These are phyloP conservation scores for Pseudophaeomoniella oleicola DNA, from an alignment of 2,329 filamentous ascomycete species.

Conservation along the genomic window DNA sequence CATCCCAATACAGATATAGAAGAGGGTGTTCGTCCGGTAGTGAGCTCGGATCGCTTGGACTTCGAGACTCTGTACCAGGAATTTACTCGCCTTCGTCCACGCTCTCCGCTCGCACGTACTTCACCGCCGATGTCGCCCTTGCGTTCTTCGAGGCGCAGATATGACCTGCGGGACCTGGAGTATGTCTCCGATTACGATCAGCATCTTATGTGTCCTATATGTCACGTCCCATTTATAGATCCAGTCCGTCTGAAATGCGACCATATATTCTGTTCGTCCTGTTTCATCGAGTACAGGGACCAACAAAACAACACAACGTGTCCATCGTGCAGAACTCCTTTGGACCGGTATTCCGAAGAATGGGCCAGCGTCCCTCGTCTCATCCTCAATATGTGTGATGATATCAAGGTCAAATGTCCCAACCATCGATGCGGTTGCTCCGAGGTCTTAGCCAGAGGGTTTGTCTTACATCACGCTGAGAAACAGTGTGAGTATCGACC, in stretches of 20 bases:
- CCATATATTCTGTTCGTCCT: conserved; percentile 48
- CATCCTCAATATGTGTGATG: conserved; percentile 46
- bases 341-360: conserved; percentile 25
- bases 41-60: neutral
- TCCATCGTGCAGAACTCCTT: conserved; percentile 41
- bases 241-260: conserved; percentile 46
- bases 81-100: neutral
- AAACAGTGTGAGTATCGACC: conserved; percentile 43
- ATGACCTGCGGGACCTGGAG: conserved; percentile 44
- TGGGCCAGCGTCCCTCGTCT: conserved; percentile 36
- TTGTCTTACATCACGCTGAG: conserved; percentile 44
- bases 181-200: conserved; percentile 41
- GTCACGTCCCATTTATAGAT: conserved; percentile 45
- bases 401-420: conserved; percentile 45
- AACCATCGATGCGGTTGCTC: conserved; percentile 39
- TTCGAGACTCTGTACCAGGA: neutral
- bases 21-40: neutral
- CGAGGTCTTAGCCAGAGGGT: conserved; percentile 37
- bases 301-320: conserved; percentile 5
- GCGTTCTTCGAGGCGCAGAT: conserved; percentile 4
- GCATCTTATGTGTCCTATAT: conserved; percentile 51
- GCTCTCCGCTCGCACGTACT: neutral
- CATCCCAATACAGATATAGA: neutral
- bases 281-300: conserved; percentile 29
- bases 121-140: neutral